Evolutionary conservation across 148 eudicot genomes (phyloP).

Genomic region (Heliamphora exappendiculata): DNA sequence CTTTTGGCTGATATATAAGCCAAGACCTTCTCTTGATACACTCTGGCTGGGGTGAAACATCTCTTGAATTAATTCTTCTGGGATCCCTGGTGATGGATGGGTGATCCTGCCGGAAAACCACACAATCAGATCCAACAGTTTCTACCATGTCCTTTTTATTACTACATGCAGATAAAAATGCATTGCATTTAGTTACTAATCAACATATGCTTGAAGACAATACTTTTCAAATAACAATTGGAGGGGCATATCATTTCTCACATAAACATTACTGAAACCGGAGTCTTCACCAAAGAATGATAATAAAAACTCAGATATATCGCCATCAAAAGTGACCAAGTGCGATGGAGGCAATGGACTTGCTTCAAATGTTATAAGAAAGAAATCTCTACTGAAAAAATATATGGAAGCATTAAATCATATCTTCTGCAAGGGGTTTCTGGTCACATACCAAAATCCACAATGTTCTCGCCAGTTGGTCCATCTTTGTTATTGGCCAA

Average conservation of each 20-base stretch:
- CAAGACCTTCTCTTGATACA: slow-evolving; percentile 81
- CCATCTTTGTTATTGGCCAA: not conserved
- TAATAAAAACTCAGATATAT: not conserved
- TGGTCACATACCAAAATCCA: not conserved
- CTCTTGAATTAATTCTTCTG: slow-evolving; percentile 62
- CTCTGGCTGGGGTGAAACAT: slow-evolving; percentile 68
- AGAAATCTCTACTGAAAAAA: not conserved
- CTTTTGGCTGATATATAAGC: slow-evolving; percentile 72
- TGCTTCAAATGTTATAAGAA: not conserved
- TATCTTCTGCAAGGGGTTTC: not conserved
- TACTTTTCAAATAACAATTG: not conserved
- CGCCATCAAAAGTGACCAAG: not conserved
- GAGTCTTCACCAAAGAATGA: not conserved
- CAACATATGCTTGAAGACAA: not conserved
- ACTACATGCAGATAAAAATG: not conserved
- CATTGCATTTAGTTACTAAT: not conserved
- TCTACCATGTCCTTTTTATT: not conserved
- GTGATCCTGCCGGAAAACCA: slow-evolving; percentile 46
- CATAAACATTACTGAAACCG: not conserved
- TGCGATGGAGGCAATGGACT: not conserved
- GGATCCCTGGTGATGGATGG: slow-evolving; percentile 88
- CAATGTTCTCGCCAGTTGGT: not conserved
- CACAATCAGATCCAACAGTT: not conserved
- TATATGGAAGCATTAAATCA: not conserved
- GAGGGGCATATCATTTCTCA: not conserved